Evolutionary conservation across 2,329 filamentous ascomycete species (phyloP), one percentile per base, ranked within the genome.

Genomic region (Aspergillus texensis): DNA sequence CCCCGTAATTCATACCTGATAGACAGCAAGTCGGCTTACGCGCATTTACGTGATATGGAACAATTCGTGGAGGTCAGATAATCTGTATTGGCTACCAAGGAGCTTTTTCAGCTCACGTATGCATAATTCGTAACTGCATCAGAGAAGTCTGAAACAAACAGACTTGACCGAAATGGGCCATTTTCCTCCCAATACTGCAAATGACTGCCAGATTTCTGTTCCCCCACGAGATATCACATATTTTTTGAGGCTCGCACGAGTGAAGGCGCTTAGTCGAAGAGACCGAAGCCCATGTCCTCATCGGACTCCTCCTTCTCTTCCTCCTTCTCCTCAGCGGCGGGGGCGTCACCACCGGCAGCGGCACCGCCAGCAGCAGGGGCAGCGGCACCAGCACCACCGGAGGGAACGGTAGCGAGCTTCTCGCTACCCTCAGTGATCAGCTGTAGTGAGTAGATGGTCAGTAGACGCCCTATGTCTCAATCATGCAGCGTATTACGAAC

Each of bases 401-500:
- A 93, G 83, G 95, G 94, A 79, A 99, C 94, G 83, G 94, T 97
- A 76, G 95, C 95, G 78, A 99, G 93, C 90, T 99, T 99, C 83
- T 85, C 78, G 72, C 91, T 89, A 80, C 95, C 95, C 84, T 94
- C 88, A 76, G 92, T 76, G 82, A 99, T 97, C 83, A 99, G 86
- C 95, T 98, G 74, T 68, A 69, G 8, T 39, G 39, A 57, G 24
- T 12, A 39, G 55, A 45, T 9, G 43, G 57, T 69, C 26, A 71
- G 70, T 73, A 62, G 39, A 24, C 41, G 46, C 53, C 12, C 24
- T 26, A 4, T 11, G 11, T 24, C 21, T 16, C 19, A 43, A 24
- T 28, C 5, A 16, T 6, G 26, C 43, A 9, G 16, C 28, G 4
- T 55, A 24, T 60, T 58, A 74, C 89, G 78, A 86, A 97, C 94